Evolutionary conservation across 2,329 filamentous ascomycete genomes (phyloP).

Genomic region (Ramichloridium luteum): DNA sequence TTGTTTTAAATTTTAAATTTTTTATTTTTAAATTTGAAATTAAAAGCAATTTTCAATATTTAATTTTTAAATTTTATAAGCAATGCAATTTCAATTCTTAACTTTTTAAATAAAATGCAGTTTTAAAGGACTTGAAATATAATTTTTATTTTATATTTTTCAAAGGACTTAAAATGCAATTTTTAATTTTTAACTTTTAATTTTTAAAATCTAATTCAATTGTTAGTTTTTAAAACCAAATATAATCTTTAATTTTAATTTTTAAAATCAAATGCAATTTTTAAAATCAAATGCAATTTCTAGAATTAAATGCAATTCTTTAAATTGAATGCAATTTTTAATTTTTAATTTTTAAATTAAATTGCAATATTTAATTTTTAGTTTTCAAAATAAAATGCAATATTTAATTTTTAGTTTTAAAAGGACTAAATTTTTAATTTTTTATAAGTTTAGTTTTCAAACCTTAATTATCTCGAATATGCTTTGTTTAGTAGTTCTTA

Average conservation of each 20-base stretch:
- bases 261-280: neutral
- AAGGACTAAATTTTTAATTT: no score
- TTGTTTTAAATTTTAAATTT: neutral
- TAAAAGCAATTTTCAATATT: neutral
- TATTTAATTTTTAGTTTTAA: conserved; percentile 1
- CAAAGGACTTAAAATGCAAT: neutral
- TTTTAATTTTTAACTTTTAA: neutral
- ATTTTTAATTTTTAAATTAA: neutral
- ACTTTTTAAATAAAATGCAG: neutral
- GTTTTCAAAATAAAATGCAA: neutral
- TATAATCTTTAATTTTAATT: neutral
- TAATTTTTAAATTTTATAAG: neutral
- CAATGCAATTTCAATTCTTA: neutral
- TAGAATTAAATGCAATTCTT: neutral
- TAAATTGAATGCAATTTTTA: neutral
- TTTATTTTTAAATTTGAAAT: neutral
- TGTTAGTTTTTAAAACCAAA: neutral
- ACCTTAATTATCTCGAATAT: no score
- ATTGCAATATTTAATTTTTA: neutral
- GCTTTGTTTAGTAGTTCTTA: no score
- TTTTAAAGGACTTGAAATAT: neutral
- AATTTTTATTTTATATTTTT: neutral
- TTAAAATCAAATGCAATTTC: neutral
- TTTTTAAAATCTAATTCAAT: neutral
- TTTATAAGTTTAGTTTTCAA: no score